Evolutionary conservation across 768 basidiomycete genomes (phyloP), one percentile per base, ranked within the genome.

Genomic region (Phanerochaete sordida): DNA sequence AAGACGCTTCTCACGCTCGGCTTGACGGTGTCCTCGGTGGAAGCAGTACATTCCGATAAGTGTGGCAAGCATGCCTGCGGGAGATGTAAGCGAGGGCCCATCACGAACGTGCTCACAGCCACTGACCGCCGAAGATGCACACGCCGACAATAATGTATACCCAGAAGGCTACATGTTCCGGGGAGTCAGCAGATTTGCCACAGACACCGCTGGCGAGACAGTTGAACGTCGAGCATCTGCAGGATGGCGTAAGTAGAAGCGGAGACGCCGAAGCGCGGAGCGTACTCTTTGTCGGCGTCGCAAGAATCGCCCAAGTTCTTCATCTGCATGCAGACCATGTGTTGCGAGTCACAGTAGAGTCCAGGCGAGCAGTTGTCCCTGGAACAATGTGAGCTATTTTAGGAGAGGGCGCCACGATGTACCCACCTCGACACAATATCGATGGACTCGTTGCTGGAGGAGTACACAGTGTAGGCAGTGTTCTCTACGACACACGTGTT

Each of bases 361-460:
- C 89, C 90, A 19, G 84, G 70, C 19, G 72, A 78, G 68, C 93
- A 96, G 71, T 94, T 90, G 35, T 82, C 86, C 39, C 89, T 89
- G 65, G 35, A 39, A 30, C 47, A 39, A 53, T 28, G 23, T 47
- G 31, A 27, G 39, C n/a, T 16, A 19, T 43, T 43, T 43, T 43
- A 28, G 31, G 21, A n/a, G 5, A 33, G 2, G 9, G 31, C n/a
- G 23, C 8, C 21, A 2, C 57, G 57, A 28, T 13, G 50, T 13
- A 69, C 77, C 31, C 66, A 90, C 92, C 92, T 83, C 59, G 92
- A 93, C 1, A 93, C 85, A 55, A 94, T 86, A 70, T 91, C 84
- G 48, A 89, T 80, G 62, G 87, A 91, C 69, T 89, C 86, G 3
- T 75, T 75, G 45, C 74, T 77, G 2, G 64, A 64, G 26, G 77